Percentiles rank a stretch among this genome's conserved stretches.
These are phyloP conservation scores for Raphanus raphanistrum DNA, from an alignment of 345 rosid genomes.

Conservation along the genomic window DNA sequence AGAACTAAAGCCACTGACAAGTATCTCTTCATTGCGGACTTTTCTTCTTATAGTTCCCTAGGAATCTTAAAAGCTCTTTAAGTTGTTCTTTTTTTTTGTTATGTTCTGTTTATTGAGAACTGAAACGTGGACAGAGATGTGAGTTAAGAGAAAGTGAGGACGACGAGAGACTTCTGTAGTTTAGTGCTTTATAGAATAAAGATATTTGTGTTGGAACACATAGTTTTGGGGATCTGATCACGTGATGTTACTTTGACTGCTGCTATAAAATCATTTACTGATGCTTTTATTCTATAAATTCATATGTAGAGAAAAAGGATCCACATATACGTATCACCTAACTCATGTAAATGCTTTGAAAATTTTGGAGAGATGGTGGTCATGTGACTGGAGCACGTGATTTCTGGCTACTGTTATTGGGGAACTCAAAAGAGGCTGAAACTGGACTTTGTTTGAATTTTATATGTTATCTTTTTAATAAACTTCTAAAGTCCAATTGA, in stretches of 20 bases:
- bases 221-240: conserved; percentile 42
- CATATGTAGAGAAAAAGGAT: conserved; percentile 28
- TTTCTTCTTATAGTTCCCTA: neutral
- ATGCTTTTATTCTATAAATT: neutral
- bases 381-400: conserved; percentile 42
- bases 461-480: neutral
- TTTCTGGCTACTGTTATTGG: conserved; percentile 38
- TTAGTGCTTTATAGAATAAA: conserved; percentile 25
- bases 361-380: conserved; percentile 26
- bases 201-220: conserved; percentile 22
- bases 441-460: conserved; percentile 12
- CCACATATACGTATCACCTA: conserved; percentile 7
- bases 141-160: conserved; percentile 20
- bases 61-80: conserved; percentile 1
- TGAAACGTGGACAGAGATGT: conserved; percentile 20
- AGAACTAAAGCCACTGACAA: conserved; percentile 21
- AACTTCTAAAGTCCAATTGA: too few species aligned
- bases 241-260: conserved; percentile 38
- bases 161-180: conserved; percentile 7
- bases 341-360: conserved; percentile 32
- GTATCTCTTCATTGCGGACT: conserved; percentile 29
- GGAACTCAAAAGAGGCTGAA: conserved; percentile 38
- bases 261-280: conserved; percentile 31
- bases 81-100: neutral
- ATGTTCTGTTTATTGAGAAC: conserved; percentile 8